phyloP scores from a whole-genome alignment of 331 rosid species.

The Stylosanthes scabra region DNA sequence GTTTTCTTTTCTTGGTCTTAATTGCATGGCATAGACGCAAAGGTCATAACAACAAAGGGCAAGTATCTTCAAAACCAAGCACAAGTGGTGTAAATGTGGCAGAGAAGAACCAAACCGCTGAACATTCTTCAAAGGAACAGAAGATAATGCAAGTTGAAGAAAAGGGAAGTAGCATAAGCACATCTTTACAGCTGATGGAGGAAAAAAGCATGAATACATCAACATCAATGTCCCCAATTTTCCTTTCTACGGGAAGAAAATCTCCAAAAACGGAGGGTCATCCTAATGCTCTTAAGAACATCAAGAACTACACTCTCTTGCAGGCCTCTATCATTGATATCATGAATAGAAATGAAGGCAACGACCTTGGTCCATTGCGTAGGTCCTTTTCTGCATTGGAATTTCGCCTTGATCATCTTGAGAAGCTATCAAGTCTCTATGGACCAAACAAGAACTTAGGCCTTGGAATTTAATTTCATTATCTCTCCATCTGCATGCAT shows the following conservation, averaged over 20 bases:
- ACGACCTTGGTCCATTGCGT: slow-evolving; percentile 42
- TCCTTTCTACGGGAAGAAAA: slow-evolving; percentile 41
- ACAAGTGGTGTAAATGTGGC: slow-evolving; percentile 24
- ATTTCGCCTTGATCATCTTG: slow-evolving; percentile 51
- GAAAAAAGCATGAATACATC: slow-evolving; percentile 45
- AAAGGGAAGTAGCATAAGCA: slow-evolving; percentile 41
- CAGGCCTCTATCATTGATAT: slow-evolving; percentile 74
- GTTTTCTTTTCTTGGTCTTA: no score
- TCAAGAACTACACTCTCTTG: slow-evolving; percentile 59
- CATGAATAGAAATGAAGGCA: slow-evolving; percentile 56
- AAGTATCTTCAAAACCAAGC: slow-evolving; percentile 43
- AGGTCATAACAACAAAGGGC: slow-evolving; percentile 44
- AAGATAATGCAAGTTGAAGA: slow-evolving; percentile 40
- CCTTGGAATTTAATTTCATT: slow-evolving; percentile 9
- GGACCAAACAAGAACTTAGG: slow-evolving; percentile 37
- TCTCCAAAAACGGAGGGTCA: slow-evolving; percentile 69
- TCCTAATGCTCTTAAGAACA: slow-evolving; percentile 71
- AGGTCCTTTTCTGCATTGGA: slow-evolving; percentile 64
- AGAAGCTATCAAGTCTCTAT: slow-evolving; percentile 39
- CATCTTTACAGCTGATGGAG: slow-evolving; percentile 40
- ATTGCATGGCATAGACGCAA: slow-evolving; percentile 46
- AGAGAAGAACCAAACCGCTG: slow-evolving; percentile 36
- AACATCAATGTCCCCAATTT: slow-evolving; percentile 63
- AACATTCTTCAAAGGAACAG: slow-evolving; percentile 41
- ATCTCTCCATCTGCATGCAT: no score